These are phyloP conservation scores for Leptodermis oblonga DNA, from an alignment of 257 asterid species.

Conservation along the genomic window DNA sequence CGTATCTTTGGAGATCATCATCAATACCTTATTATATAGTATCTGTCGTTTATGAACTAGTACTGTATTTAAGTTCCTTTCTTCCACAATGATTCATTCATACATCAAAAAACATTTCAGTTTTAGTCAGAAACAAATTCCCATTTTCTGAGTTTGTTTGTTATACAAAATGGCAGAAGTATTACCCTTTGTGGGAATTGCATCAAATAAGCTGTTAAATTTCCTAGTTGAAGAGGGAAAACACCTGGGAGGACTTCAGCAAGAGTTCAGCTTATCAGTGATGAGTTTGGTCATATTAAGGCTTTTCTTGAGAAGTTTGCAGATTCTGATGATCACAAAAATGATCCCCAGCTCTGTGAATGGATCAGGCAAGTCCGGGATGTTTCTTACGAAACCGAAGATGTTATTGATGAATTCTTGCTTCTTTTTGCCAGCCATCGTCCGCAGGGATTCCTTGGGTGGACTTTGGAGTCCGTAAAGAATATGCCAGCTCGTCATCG, in stretches of 20 bases:
- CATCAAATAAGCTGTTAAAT: not conserved
- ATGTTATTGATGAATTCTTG: not conserved
- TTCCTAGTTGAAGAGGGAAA: conserved; percentile 7
- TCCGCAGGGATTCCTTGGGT: too few species aligned
- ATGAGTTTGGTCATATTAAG: conserved; percentile 9
- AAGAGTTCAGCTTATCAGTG: conserved; percentile 7
- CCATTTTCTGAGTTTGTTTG: too few species aligned
- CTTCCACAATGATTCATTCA: too few species aligned
- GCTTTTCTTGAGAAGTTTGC: not conserved
- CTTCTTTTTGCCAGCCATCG: not conserved
- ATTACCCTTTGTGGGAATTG: not conserved
- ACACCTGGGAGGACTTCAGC: not conserved
- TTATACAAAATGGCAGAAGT: not conserved
- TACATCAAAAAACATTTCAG: too few species aligned
- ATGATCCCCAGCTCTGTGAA: not conserved
- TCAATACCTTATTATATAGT: too few species aligned
- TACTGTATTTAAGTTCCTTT: too few species aligned
- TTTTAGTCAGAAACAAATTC: too few species aligned
- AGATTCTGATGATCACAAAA: not conserved
- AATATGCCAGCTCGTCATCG: not conserved
- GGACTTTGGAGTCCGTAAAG: not conserved
- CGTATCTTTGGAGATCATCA: too few species aligned
- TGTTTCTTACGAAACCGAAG: not conserved
- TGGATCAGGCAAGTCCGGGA: conserved; percentile 8
- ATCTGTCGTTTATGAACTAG: too few species aligned